Conservation (phyloP, 1,284 basidiomycete genomes). For the Athelia psychrophila region DNA sequence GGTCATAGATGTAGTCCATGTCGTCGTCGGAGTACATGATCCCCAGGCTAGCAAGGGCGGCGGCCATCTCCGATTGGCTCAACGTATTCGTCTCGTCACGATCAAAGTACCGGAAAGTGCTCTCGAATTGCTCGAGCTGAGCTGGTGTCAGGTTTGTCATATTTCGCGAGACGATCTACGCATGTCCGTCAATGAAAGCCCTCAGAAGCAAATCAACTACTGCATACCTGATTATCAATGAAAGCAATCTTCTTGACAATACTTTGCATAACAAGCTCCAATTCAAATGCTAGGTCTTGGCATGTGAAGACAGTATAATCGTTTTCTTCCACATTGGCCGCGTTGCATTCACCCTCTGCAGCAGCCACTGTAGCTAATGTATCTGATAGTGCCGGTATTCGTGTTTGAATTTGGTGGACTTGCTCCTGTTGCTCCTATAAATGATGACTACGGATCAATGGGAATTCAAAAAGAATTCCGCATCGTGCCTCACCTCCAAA, state of each 20-base stretch:
- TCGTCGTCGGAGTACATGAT: slow-evolving; percentile 94
- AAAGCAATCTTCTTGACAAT: slow-evolving; percentile 91
- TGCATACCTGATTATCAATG: slow-evolving; percentile 88
- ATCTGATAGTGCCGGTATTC: slow-evolving; percentile 60
- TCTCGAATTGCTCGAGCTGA: slow-evolving; percentile 96
- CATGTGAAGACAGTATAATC: slow-evolving; percentile 92
- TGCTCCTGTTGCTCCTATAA: slow-evolving; percentile 52
- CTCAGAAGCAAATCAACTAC: not conserved
- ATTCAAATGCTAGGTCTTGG: slow-evolving; percentile 90
- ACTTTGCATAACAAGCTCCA: slow-evolving; percentile 79
- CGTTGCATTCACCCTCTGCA: slow-evolving; percentile 75
- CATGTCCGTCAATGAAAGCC: slow-evolving; percentile 6
- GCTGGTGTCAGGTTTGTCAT: slow-evolving; percentile 93
- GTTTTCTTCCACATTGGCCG: slow-evolving; percentile 97
- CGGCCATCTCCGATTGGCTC: slow-evolving; percentile 82
- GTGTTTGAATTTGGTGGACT: slow-evolving; percentile 56
- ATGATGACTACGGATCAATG: not conserved
- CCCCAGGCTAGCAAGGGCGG: slow-evolving; percentile 91
- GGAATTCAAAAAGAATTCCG: too few relatives aligned
- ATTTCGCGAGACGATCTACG: slow-evolving; percentile 87
- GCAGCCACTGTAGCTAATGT: slow-evolving; percentile 51
- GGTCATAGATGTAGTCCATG: slow-evolving; percentile 81
- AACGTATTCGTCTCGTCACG: slow-evolving; percentile 90
- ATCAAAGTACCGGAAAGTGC: slow-evolving; percentile 97
- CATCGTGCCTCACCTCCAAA: slow-evolving; percentile 73